Evolutionary conservation across 345 rosid species (phyloP), one percentile per base, ranked within the genome.

Genomic region (Populus pruinosa): DNA sequence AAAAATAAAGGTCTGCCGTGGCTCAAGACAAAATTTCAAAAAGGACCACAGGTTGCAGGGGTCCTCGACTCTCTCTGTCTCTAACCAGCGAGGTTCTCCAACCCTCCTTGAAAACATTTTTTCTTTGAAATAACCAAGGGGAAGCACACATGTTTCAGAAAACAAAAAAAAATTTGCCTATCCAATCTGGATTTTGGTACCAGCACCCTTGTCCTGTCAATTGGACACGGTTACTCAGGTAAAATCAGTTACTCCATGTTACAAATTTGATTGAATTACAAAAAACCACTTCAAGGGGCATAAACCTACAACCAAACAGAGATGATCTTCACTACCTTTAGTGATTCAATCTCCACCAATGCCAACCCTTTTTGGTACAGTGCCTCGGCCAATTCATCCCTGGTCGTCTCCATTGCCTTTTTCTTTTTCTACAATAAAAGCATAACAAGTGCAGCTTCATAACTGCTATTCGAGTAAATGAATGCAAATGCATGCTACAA

Each of bases 341-440:
- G 55, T 61, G 83, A 78, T 77, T 93, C 97, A 59, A 93, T 80
- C 77, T 86, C 93, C 13, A 87, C 87, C 73, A 92, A 55, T 43
- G 97, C 94, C 67, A 93, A 79, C 44, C 98, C 99, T 86, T 96
- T 96, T 75, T 90, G 96, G 86, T 93, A 93, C 17, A 96, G 77
- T 64, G 98, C 97, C 67, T 90, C 98, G 29, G 91, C 90, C 71
- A 96, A 80, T 76, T 89, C 98, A 86, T 96, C 98, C 64, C 96
- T 90, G 39, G 87, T 83, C 72, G 87, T 84, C 86, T 91, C 98
- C 97, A 93, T 92, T 83, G 90, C 89, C 86, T 89, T 90, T 86
- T 92, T 93, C 18, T 73, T 74, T 79, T 83, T 89, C 97, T 89
- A 59, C 31, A 33, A 55, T 20, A 64, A 49, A 72, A 71, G 72